Base-by-base conservation (phyloP, 2,329 filamentous ascomycete species). In the Chrysoporthe austroafricana region DNA sequence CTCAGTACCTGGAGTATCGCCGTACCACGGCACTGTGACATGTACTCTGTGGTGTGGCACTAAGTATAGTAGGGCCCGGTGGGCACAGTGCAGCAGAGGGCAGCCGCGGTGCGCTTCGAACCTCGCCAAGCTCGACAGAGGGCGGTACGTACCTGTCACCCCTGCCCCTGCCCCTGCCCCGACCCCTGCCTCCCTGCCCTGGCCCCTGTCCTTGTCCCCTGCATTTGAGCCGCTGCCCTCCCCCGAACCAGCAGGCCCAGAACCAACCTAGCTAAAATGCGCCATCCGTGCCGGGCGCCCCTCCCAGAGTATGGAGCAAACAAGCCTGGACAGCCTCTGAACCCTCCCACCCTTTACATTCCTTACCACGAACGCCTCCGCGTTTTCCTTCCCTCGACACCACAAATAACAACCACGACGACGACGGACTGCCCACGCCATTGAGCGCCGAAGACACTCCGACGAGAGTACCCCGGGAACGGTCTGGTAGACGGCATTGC, bases 301-400 rank as follows among this genome's bases (percentile, higher is more conserved):
- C 50, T 26, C 32, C 50, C 48, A 21, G 21, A 32, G 26, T 5
- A 21, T 54, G 50, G 21, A 39, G 26, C 26, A 60, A 60, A 43
- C 57, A 60, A 44, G 36, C 34, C 57, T 43, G 39, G n/a, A 16
- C 57, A 44, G 36, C 42, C n/a, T 11, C 36, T 42, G 36, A 44
- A 60, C 6, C 36, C 57, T 43, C 36, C 57, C 57, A 60, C 36
- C 57, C 57, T 42, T 43, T 43, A 44, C 57, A 60, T 60, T 60
- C 57, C 57, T 60, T 21, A 43, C 57, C 57, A 60, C 57, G 57
- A 43, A 42, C 57, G 57, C 57, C 57, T 60, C 57, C 56, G 56
- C 56, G 56, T 58, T 42, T 36, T 58, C 32, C 36, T 58, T 42
- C 16, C 56, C 34, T 58, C 56, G 34, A 58, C 50, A 54, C 50